These are phyloP conservation scores for Bryoerythrophyllum caledonicum DNA, from an alignment of 225 moss, liverwort and hornwort species.

Conservation along the genomic window DNA sequence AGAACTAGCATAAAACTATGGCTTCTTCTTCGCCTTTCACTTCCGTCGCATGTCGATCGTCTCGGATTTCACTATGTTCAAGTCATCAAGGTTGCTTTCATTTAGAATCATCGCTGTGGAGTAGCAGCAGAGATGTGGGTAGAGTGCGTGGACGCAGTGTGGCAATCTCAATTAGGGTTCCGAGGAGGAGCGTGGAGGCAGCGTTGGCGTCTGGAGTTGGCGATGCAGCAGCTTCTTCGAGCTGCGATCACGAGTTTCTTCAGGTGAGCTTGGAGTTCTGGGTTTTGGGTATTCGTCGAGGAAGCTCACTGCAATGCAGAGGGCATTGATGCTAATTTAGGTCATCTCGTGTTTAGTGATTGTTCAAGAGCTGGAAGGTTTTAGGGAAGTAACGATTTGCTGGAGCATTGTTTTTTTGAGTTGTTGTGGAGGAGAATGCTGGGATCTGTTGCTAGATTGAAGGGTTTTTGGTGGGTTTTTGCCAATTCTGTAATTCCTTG, in stretches of 20 bases:
- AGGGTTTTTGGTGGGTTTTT: not conserved
- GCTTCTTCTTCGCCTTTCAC: conserved; percentile 22
- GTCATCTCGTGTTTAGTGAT: not conserved
- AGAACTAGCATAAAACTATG: too few relatives aligned
- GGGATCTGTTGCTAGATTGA: conserved; percentile 4
- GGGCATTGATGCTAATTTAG: not conserved
- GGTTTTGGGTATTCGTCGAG: not conserved
- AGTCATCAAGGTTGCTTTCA: conserved; percentile 2
- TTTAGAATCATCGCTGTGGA: conserved; percentile 1
- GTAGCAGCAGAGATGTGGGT: conserved; percentile 17
- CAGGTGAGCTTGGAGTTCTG: conserved; percentile 27
- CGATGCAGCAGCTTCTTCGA: conserved; percentile 31
- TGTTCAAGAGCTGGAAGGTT: not conserved
- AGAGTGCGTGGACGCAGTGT: conserved; percentile 7
- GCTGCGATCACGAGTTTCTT: conserved; percentile 40
- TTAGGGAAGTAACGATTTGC: not conserved
- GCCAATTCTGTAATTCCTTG: not conserved
- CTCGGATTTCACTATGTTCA: not conserved
- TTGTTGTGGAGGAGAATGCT: conserved; percentile 10
- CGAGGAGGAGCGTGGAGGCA: conserved; percentile 30
- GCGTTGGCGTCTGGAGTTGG: conserved; percentile 37
- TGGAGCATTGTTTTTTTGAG: not conserved
- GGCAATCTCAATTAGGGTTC: conserved; percentile 21
- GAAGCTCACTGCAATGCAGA: not conserved
- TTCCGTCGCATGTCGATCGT: conserved; percentile 18